Evolutionary conservation across 169 alveolate species (phyloP).

Genomic region (Cryptosporidium canis): DNA sequence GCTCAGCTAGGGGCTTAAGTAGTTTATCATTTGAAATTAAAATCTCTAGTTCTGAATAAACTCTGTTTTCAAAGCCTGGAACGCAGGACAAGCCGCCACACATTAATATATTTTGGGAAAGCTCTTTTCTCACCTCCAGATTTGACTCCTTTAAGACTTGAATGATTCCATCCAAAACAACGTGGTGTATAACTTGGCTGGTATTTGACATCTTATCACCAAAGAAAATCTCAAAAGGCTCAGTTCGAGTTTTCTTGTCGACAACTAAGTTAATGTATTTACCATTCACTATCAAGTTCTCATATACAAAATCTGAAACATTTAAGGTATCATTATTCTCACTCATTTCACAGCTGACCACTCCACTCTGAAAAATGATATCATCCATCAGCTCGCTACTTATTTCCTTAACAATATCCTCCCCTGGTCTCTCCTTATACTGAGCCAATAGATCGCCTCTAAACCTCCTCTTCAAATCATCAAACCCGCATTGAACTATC

Average conservation of each 20-base stretch:
- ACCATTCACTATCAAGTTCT: background rate
- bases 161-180: slow-evolving; percentile 50
- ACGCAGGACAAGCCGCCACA: slow-evolving; percentile 52
- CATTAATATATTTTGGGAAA: slow-evolving; percentile 44
- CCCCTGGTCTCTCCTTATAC: slow-evolving; percentile 20
- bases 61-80: slow-evolving; percentile 56
- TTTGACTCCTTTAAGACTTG: slow-evolving; percentile 4
- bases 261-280: slow-evolving; percentile 4
- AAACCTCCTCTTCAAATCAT: slow-evolving; percentile 7
- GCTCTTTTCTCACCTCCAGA: slow-evolving; percentile 27
- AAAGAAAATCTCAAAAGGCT: slow-evolving; percentile 55
- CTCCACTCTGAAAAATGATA: slow-evolving; percentile 47
- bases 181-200: background rate
- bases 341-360: background rate
- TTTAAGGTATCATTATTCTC: background rate
- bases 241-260: slow-evolving; percentile 6
- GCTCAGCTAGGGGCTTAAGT: background rate
- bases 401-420: background rate
- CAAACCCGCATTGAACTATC: slow-evolving; percentile 18
- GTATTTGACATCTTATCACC: background rate
- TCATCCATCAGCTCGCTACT: slow-evolving; percentile 11
- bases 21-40: background rate
- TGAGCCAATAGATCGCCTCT: slow-evolving; percentile 5
- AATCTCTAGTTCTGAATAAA: background rate
- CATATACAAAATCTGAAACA: slow-evolving; percentile 30